A percentile compares a stretch with the other conserved stretches of the same genome.
Evolutionary conservation across 2,329 filamentous ascomycete species (phyloP).

Genomic region (Lachnellula hyalina): DNA sequence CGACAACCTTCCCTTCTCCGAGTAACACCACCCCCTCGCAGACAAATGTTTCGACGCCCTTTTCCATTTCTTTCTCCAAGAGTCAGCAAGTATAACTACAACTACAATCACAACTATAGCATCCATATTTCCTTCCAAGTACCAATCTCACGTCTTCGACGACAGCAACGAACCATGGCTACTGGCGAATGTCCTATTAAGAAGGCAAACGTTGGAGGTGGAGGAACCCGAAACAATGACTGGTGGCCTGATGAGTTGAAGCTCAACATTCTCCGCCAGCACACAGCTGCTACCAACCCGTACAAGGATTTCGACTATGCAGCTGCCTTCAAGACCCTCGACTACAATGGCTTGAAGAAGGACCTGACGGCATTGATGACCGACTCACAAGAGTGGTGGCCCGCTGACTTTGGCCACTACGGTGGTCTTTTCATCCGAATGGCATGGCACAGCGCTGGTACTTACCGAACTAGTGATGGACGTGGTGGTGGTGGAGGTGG

Average conservation of each 20-base stretch:
- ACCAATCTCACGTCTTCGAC: too few species aligned
- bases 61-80: too few species aligned
- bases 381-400: conserved; percentile 57
- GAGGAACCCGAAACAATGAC: conserved; percentile 48
- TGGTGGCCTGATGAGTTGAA: conserved; percentile 54
- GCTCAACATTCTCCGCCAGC: conserved; percentile 54
- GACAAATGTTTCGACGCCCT: too few species aligned
- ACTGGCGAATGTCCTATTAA: background rate
- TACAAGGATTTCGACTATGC: conserved; percentile 51
- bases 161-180: background rate
- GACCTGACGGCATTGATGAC: conserved; percentile 52
- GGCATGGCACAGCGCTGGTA: conserved; percentile 58
- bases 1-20: too few species aligned
- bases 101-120: too few species aligned
- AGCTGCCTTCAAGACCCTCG: conserved; percentile 52
- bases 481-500: conserved; percentile 52
- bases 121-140: too few species aligned
- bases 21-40: too few species aligned
- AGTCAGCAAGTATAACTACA: too few species aligned
- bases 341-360: conserved; percentile 53
- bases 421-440: conserved; percentile 55
- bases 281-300: conserved; percentile 47
- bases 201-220: conserved; percentile 28
- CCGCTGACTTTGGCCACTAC: conserved; percentile 57
- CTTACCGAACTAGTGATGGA: conserved; percentile 54